These are phyloP conservation scores for Millerago galiae DNA, from an alignment of 805 yeast genomes.

Conservation along the genomic window DNA sequence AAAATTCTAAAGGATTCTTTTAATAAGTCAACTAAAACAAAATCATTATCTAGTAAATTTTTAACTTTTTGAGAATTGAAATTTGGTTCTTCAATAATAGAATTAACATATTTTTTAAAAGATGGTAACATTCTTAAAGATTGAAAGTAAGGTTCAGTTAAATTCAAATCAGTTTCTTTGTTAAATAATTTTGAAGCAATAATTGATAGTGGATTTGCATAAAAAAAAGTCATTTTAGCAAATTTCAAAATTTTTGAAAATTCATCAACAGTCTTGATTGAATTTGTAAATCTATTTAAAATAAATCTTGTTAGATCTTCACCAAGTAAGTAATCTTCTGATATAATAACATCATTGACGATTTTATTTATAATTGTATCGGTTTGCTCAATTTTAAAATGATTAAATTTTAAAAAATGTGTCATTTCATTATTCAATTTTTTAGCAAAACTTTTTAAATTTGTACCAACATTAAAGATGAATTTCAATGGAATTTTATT, in stretches of 20 bases:
- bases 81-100: conserved; percentile 6
- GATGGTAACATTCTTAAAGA: conserved; percentile 32
- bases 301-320: conserved; percentile 16
- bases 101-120: conserved; percentile 22
- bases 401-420: conserved; percentile 10
- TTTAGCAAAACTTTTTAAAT: conserved; percentile 12
- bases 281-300: conserved; percentile 16
- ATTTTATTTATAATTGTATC: conserved; percentile 18
- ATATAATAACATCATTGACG: conserved; percentile 15
- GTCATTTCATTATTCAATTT: conserved; percentile 15
- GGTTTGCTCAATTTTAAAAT: conserved; percentile 21
- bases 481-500: conserved; percentile 19
- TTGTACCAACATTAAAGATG: conserved; percentile 20
- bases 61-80: conserved; percentile 6
- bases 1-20: conserved; percentile 15
- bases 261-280: conserved; percentile 21
- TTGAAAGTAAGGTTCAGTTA: conserved; percentile 12
- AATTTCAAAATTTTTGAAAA: conserved; percentile 18
- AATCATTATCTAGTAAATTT: conserved; percentile 18
- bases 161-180: background rate
- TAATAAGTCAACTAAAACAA: conserved; percentile 9
- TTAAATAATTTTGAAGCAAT: conserved; percentile 8
- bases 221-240: conserved; percentile 22
- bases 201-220: conserved; percentile 17
- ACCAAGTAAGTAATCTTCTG: conserved; percentile 15